A percentile compares a stretch with the other conserved stretches of the same genome.
phyloP scores from a whole-genome alignment of 2,329 filamentous ascomycete species.

The Byssothecium circinans region DNA sequence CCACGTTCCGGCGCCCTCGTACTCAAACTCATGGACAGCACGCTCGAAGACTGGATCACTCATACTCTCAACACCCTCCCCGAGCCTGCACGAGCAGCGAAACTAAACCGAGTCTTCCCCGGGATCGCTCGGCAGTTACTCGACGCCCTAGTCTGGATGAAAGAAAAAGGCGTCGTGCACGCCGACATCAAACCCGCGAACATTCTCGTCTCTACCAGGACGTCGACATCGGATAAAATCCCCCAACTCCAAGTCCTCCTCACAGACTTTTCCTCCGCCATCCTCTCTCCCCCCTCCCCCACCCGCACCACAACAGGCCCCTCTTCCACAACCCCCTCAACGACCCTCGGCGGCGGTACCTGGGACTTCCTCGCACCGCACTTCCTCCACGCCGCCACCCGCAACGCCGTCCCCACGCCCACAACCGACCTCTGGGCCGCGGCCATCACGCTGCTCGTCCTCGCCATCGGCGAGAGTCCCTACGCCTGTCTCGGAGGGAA shows the following conservation, averaged over 20 bases:
- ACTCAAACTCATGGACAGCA: slow-evolving; percentile 36
- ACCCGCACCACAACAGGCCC: no score
- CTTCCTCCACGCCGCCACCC: slow-evolving; percentile 21
- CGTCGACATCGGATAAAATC: slow-evolving; percentile 16
- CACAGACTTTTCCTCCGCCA: slow-evolving; percentile 12
- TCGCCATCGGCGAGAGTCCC: slow-evolving; percentile 47
- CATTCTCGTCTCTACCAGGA: slow-evolving; percentile 41
- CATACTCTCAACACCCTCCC: slow-evolving; percentile 31
- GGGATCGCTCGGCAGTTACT: slow-evolving; percentile 45
- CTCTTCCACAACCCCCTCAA: slow-evolving; percentile 4
- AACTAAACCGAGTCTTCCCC: slow-evolving; percentile 45
- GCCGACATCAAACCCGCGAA: slow-evolving; percentile 54
- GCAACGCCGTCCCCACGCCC: slow-evolving; percentile 43
- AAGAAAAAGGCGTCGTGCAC: slow-evolving; percentile 43
- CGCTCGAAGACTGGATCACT: slow-evolving; percentile 37
- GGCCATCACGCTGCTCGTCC: slow-evolving; percentile 48
- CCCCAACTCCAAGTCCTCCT: slow-evolving; percentile 41
- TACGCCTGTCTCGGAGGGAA: slow-evolving; percentile 46
- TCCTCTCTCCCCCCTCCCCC: slow-evolving; percentile 4
- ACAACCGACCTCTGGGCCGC: slow-evolving; percentile 50
- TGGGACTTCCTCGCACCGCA: slow-evolving; percentile 38
- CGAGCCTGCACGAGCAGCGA: slow-evolving; percentile 31
- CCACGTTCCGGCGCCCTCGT: slow-evolving; percentile 32
- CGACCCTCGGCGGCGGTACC: slow-evolving; percentile 47
- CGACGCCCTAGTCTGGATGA: slow-evolving; percentile 47